Percentiles rank a stretch among this genome's conserved stretches.
phyloP scores from a whole-genome alignment of 768 basidiomycete species.

The Pulveroboletus sp. region DNA sequence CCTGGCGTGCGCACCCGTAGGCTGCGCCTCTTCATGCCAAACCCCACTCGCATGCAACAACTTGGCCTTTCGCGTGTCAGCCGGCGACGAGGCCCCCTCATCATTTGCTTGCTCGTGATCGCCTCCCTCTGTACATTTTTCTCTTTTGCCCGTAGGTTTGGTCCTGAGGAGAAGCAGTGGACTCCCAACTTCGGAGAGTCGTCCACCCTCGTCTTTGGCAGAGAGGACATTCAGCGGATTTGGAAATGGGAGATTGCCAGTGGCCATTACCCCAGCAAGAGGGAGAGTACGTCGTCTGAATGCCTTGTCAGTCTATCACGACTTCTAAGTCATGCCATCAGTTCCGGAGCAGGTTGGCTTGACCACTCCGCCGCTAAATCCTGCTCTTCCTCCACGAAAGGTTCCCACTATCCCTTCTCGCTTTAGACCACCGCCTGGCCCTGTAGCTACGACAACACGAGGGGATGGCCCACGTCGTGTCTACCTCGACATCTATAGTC shows the following conservation, averaged over 20 bases:
- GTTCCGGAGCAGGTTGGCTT: slow-evolving; percentile 70
- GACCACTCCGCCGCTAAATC: slow-evolving; percentile 55
- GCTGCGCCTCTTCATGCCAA: slow-evolving; percentile 55
- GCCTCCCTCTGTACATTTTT: slow-evolving; percentile 51
- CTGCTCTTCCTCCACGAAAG: slow-evolving; percentile 61
- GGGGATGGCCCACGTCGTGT: slow-evolving; percentile 75
- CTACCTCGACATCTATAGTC: slow-evolving; percentile 67
- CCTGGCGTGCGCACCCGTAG: slow-evolving; percentile 54
- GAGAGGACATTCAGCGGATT: slow-evolving; percentile 80
- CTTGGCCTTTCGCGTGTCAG: slow-evolving; percentile 54
- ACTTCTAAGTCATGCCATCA: slow-evolving; percentile 25
- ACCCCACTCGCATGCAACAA: slow-evolving; percentile 56
- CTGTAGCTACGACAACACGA: slow-evolving; percentile 51
- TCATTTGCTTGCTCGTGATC: slow-evolving; percentile 46
- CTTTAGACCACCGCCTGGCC: slow-evolving; percentile 42
- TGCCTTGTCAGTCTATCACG: neutral
- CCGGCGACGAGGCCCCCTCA: slow-evolving; percentile 49
- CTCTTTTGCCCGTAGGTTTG: slow-evolving; percentile 57
- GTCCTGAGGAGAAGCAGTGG: slow-evolving; percentile 59
- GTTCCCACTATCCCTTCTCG: slow-evolving; percentile 43
- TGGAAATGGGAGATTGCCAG: slow-evolving; percentile 95
- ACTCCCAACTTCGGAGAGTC: slow-evolving; percentile 54
- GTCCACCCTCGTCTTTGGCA: slow-evolving; percentile 67
- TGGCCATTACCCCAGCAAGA: slow-evolving; percentile 88
- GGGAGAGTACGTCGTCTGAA: slow-evolving; percentile 52